phyloP scores from a whole-genome alignment of 371 early-diverging fungal genomes.

The Lichtheimia ornata region DNA sequence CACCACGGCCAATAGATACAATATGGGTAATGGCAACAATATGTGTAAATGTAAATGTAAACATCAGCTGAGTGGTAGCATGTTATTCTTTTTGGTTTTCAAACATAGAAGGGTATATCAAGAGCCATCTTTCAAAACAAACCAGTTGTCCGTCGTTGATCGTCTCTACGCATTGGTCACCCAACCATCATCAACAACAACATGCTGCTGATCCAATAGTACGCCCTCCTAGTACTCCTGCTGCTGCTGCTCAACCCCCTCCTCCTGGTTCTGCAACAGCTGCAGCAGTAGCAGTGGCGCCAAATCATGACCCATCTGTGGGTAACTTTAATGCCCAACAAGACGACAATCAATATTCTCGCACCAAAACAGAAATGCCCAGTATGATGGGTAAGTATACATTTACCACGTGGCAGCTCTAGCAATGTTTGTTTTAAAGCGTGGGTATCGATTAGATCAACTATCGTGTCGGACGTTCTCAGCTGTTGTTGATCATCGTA shows the following conservation, averaged over 20 bases:
- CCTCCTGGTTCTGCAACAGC: not conserved
- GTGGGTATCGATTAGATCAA: constrained; percentile 12
- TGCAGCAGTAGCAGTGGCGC: not conserved
- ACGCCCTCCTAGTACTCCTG: too few relatives aligned
- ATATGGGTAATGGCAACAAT: too few relatives aligned
- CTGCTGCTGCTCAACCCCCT: not conserved
- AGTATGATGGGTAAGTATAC: constrained; percentile 21
- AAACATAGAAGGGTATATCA: not conserved
- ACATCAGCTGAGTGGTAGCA: not conserved
- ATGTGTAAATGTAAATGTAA: not conserved
- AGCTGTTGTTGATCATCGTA: constrained; percentile 9
- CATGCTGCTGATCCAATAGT: too few relatives aligned
- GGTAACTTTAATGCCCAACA: not conserved
- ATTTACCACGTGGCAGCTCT: not conserved
- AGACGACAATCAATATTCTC: not conserved
- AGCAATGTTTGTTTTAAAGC: not conserved
- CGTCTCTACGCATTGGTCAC: constrained; percentile 14
- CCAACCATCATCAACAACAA: not conserved
- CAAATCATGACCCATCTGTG: not conserved
- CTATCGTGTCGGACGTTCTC: constrained; percentile 20
- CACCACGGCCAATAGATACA: too few relatives aligned
- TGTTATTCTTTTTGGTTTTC: not conserved
- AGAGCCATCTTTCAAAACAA: constrained; percentile 15
- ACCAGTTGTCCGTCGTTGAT: constrained; percentile 17
- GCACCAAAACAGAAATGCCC: constrained; percentile 11